Conservation (phyloP, 2,329 filamentous ascomycete species). For the Ophiognomonia clavigignenti-juglandacearum region DNA sequence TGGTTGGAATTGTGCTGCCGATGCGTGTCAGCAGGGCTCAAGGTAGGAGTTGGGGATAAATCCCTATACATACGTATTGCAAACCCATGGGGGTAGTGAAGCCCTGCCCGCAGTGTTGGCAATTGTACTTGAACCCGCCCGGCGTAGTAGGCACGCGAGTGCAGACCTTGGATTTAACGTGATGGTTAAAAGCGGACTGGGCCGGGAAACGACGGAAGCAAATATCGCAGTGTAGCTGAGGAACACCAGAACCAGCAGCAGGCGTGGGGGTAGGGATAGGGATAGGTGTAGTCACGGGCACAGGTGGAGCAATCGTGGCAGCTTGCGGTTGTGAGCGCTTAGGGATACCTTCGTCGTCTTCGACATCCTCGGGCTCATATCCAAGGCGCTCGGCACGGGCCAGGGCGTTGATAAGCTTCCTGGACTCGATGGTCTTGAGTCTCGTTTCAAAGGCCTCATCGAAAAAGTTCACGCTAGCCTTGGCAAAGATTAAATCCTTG, state of each 20-base stretch:
- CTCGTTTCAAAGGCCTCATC: slow-evolving; percentile 48
- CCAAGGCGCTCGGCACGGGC: slow-evolving; percentile 53
- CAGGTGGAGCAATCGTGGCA: too few relatives aligned
- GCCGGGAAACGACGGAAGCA: slow-evolving; percentile 18
- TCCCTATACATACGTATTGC: slow-evolving; percentile 31
- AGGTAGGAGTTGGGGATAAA: neutral
- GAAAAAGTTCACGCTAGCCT: slow-evolving; percentile 44
- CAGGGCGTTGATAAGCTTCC: slow-evolving; percentile 51
- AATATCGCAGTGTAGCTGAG: slow-evolving; percentile 3
- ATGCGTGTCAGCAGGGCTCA: slow-evolving; percentile 2
- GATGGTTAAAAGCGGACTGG: slow-evolving; percentile 21
- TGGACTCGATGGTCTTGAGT: slow-evolving; percentile 48
- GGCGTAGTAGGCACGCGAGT: slow-evolving; percentile 19
- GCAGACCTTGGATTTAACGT: slow-evolving; percentile 31
- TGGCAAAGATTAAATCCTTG: slow-evolving; percentile 37
- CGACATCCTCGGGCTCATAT: slow-evolving; percentile 46
- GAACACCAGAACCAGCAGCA: neutral
- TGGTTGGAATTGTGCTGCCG: slow-evolving; percentile 33
- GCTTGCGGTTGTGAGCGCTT: too few relatives aligned
- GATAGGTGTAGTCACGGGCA: neutral
- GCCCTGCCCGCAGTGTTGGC: slow-evolving; percentile 39
- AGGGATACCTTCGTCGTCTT: slow-evolving; percentile 27
- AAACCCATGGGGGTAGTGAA: slow-evolving; percentile 38
- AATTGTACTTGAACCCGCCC: slow-evolving; percentile 32
- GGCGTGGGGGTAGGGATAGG: slow-evolving; percentile 3